These are phyloP conservation scores for Dioscorea alata DNA, from an alignment of 106 monocot species.

Conservation along the genomic window DNA sequence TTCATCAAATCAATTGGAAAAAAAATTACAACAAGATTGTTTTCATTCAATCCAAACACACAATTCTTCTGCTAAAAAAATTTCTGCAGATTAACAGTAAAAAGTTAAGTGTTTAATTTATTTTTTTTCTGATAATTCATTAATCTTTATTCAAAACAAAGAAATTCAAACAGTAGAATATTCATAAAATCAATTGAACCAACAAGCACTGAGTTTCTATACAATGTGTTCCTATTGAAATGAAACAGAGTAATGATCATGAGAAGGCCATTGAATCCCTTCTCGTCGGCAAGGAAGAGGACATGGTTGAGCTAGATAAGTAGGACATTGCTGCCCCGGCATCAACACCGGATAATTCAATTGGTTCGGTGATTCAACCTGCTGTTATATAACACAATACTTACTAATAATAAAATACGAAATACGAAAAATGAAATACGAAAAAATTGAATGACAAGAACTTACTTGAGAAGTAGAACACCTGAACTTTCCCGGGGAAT, in stretches of 20 bases:
- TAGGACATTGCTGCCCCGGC: slow-evolving; percentile 76
- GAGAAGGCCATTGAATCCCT: slow-evolving; percentile 63
- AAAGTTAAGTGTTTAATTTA: too few relatives aligned
- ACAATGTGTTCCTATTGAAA: not conserved
- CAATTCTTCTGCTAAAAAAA: too few relatives aligned
- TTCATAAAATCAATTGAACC: too few relatives aligned
- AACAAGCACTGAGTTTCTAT: too few relatives aligned
- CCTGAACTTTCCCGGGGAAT: slow-evolving; percentile 27
- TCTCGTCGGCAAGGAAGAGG: slow-evolving; percentile 78
- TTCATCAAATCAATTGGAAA: too few relatives aligned
- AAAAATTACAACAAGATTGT: too few relatives aligned
- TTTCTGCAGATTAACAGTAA: too few relatives aligned
- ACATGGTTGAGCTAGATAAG: slow-evolving; percentile 72
- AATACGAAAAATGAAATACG: not conserved
- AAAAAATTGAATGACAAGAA: not conserved
- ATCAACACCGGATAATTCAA: slow-evolving; percentile 61
- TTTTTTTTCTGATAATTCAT: too few relatives aligned
- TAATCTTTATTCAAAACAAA: too few relatives aligned
- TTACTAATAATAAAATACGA: not conserved
- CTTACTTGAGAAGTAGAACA: slow-evolving; percentile 26
- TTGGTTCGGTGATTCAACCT: slow-evolving; percentile 21
- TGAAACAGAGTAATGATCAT: slow-evolving; percentile 18
- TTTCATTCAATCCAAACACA: too few relatives aligned
- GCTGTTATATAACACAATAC: not conserved
- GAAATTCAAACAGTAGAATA: too few relatives aligned